These are phyloP conservation scores for Lepidium aucheri DNA, from an alignment of 345 rosid species.

Conservation along the genomic window DNA sequence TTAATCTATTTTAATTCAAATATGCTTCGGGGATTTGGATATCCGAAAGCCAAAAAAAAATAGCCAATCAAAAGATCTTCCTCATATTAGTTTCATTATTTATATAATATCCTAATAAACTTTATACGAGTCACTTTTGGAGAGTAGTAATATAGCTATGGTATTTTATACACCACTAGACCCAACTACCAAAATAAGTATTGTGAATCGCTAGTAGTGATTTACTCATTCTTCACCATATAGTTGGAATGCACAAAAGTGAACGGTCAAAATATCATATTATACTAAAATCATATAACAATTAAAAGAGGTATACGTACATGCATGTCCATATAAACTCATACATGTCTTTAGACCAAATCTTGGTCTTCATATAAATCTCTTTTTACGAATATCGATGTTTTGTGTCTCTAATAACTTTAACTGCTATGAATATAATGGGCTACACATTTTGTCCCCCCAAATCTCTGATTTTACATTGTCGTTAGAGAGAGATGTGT, in stretches of 20 bases:
- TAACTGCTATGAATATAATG: constrained; percentile 15
- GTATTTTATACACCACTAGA: neutral
- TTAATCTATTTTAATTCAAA: too few species aligned
- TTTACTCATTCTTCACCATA: neutral
- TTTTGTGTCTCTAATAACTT: constrained; percentile 20
- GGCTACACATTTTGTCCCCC: constrained; percentile 1
- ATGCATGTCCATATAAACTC: neutral
- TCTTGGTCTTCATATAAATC: constrained; percentile 16
- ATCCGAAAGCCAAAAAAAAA: neutral
- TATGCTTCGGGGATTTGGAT: neutral
- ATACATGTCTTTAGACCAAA: constrained; percentile 16
- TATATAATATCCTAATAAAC: neutral
- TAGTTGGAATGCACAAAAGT: neutral
- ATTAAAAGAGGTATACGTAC: neutral
- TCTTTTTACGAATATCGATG: constrained; percentile 21
- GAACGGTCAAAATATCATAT: neutral
- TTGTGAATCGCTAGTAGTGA: neutral
- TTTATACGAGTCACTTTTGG: neutral
- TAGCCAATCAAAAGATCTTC: neutral
- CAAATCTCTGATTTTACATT: constrained; percentile 4
- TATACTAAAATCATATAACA: neutral
- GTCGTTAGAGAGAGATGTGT: neutral
- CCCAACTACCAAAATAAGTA: neutral
- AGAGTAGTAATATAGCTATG: neutral
- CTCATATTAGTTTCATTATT: neutral